Base-by-base conservation (phyloP, 768 basidiomycete genomes). In the Hygrocybe coccinea region DNA sequence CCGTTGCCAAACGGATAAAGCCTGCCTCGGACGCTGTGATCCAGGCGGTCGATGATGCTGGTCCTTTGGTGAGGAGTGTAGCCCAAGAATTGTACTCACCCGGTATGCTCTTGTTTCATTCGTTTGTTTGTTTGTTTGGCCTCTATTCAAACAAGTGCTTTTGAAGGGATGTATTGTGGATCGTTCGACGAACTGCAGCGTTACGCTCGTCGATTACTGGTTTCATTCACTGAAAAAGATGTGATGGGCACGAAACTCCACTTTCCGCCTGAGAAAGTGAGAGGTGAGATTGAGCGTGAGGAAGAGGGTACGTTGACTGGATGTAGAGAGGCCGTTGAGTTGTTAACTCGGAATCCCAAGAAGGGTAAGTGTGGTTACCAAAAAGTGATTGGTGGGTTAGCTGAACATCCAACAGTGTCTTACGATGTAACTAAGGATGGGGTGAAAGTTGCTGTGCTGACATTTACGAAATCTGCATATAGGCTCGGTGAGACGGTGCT, bases 391-490 rank as follows among this genome's bases (percentile, higher is more conserved):
- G 6, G 14, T 12, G 11, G n/a, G 54, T 41, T 46, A 29, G 24
- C 43, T 39, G 10, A 14, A 1, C n/a, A 19, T n/a, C 37, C 25
- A 49, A 21, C 61, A 95, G 93, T 87, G 37, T 94, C 93, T 1
- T 97, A 92, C 70, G 95, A 97, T 71, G 93, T 97, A 54, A 89
- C 86, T 66, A 97, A 97, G 74, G 91, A 95, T 35, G 92, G 89
- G 0, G 81, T 89, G 36, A 83, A 84, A 39, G 92, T 98, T 56
- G 95, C 95, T 5, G 85, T 90, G 36, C 70, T 99, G 12, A 97
- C 94, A 0, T 90, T 99, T 60, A 84, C 89, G 22, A 97, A 97
- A 71, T 85, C 87, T 38, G 89, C 91, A 0, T 97, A 91, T 69
- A 74, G 95, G 17, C 81, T 97, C 0, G 95, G 95, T 3, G 95